Evolutionary conservation across 2,329 filamentous ascomycete species (phyloP), one percentile per base, ranked within the genome.

Genomic region (Arthrobotrys megalospora): DNA sequence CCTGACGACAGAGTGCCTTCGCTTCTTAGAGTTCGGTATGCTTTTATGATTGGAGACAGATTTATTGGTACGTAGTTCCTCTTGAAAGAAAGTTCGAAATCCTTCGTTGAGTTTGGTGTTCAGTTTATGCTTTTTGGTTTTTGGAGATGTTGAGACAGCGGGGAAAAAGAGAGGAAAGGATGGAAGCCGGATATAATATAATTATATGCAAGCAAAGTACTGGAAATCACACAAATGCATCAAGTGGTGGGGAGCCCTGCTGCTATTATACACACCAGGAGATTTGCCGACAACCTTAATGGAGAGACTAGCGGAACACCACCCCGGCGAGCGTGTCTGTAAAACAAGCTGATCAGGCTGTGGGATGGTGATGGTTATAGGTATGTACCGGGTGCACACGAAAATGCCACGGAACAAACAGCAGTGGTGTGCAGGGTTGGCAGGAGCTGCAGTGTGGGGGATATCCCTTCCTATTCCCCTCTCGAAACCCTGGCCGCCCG

Each of bases 261-360:
- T 62, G 21, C 45, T 75, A 63, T 50, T 75, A 75, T 75, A 75
- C 43, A 63, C 43, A 62, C 34, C 65, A 62, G 52, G 62, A 58
- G 70, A 50, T 67, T 67, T 66, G 70, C 70, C 70, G 70, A 75
- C 70, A 75, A 75, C 70, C 70, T 75, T 75, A 75, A 75, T 62
- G 53, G 34, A 43, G 21, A 47, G 36, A 21, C 34, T 43, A 47
- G 68, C 60, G 68, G 68, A 72, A 72, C 68, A 55, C 58, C 60
- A 72, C 68, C 34, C 48, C 50, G 41, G 36, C 55, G 55, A 43
- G 55, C 55, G n/a, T 50, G 32, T 43, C 41, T 68, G 64, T 38
- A 69, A 69, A 72, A 72, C 68, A 72, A 63, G 66, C 66, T 63
- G 55, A 70, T 70, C 50, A 48, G 67, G 55, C 67, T 55, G 53